These are phyloP conservation scores for Neobulgaria alba DNA, from an alignment of 2,329 filamentous ascomycete species.

Conservation along the genomic window DNA sequence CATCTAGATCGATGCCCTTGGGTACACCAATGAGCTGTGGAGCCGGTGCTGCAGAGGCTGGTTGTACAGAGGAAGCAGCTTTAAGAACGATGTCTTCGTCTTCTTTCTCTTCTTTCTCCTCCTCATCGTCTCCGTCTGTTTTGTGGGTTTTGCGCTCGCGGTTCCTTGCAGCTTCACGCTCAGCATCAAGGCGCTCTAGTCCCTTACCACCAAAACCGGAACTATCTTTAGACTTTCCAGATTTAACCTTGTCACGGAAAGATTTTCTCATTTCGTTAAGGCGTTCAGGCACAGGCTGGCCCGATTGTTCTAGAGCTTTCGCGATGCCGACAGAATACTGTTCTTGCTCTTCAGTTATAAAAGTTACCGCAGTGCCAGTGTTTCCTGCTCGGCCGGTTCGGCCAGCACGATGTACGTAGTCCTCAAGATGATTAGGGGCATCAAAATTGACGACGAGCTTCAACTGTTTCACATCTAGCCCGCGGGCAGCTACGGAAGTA, in stretches of 20 bases:
- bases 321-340: conserved; percentile 81
- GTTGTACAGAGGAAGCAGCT: conserved; percentile 55
- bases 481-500: conserved; percentile 90
- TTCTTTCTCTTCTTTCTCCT: conserved; percentile 63
- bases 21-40: conserved; percentile 36
- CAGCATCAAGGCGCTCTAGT: conserved; percentile 81
- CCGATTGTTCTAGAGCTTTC: conserved; percentile 81
- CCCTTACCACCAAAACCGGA: conserved; percentile 94
- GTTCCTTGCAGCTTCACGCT: conserved; percentile 77
- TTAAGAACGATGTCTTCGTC: conserved; percentile 64
- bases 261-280: conserved; percentile 57
- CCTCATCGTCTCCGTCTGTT: conserved; percentile 76
- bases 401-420: conserved; percentile 91
- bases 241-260: conserved; percentile 85
- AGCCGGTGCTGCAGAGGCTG: conserved; percentile 38
- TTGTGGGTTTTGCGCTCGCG: conserved; percentile 86
- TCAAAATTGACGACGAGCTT: conserved; percentile 96
- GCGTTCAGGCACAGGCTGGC: conserved; percentile 68
- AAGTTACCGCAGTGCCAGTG: conserved; percentile 89
- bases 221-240: conserved; percentile 80
- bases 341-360: conserved; percentile 85
- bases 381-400: conserved; percentile 92
- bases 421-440: conserved; percentile 86
- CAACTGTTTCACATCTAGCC: conserved; percentile 90
- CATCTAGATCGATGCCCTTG: conserved; percentile 52